These are phyloP conservation scores for Cladosporium oxysporum DNA, from an alignment of 2,329 filamentous ascomycete genomes.

Conservation along the genomic window DNA sequence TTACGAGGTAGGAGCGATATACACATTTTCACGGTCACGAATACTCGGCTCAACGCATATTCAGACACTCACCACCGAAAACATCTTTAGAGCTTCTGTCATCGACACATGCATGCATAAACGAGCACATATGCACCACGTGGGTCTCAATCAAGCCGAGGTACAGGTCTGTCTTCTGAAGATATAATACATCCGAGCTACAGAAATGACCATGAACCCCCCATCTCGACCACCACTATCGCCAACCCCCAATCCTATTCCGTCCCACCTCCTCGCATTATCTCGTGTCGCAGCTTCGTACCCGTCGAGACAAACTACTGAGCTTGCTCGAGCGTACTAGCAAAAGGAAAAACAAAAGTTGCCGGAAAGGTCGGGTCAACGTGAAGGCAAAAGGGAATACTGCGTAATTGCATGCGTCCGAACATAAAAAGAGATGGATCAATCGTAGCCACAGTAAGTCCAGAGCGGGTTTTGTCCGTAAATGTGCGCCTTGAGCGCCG, in stretches of 20 bases:
- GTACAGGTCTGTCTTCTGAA: constrained; percentile 1
- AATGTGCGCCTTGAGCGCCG: constrained; percentile 18
- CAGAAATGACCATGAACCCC: not conserved
- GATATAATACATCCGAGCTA: constrained; percentile 18
- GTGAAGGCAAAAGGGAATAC: constrained; percentile 14
- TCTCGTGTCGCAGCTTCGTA: constrained; percentile 15
- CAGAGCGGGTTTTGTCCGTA: constrained; percentile 11
- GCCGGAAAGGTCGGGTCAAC: constrained; percentile 1
- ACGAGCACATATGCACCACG: not conserved
- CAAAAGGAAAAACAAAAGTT: constrained; percentile 1
- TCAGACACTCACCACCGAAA: not conserved
- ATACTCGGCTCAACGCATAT: not conserved
- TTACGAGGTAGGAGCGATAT: not conserved
- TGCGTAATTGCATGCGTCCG: constrained; percentile 14
- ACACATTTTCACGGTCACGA: not conserved
- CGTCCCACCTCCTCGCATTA: constrained; percentile 12
- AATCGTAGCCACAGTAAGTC: constrained; percentile 17
- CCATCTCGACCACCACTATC: constrained; percentile 3
- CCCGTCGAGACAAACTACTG: not conserved
- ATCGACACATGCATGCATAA: not conserved
- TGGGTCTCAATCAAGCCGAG: not conserved
- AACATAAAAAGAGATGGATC: constrained; percentile 2
- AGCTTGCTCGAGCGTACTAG: not conserved
- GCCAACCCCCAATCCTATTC: not conserved
- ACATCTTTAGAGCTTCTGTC: not conserved